Evolutionary conservation across 441 rosid genomes (phyloP), one percentile per base, ranked within the genome.

Genomic region (Brassica hybrid): DNA sequence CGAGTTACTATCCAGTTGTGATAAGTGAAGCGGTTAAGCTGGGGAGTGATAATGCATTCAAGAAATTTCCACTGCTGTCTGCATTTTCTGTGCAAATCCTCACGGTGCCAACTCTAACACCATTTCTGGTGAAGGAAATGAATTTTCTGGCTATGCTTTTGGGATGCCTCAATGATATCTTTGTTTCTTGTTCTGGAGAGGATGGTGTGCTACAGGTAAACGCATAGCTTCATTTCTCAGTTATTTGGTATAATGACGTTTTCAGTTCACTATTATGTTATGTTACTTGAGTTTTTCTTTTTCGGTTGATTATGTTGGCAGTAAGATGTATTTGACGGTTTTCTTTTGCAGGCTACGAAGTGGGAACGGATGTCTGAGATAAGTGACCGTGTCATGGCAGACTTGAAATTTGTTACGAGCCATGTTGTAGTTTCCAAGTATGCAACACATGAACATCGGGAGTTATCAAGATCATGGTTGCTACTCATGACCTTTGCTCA

Each of bases 371-470:
- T 96, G 85, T 81, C 65, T 73, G 90, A 89, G 2, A 89, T 83
- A 59, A 88, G 90, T 59, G 76, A 83, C 6, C 98, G 98, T 65
- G 94, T 96, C 25, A 82, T 87, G 76, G 92, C 87, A 76, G 98
- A 96, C 88, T 85, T 94, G 80, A 90, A 88, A 74, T 90, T 93
- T 86, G 98, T 88, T 70, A 83, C 85, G 91, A 94, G 98, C 86
- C 97, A 94, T 82, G 84, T 69, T 73, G 83, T 74, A 36, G 95
- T 96, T 65, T 86, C 91, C 75, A 91, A 85, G 85, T 90, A 86
- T 83, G 87, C 88, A 74, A 85, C 84, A 79, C 83, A 84, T 74
- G 92, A 84, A 66, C 90, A 84, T 63, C 88, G 74, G 78, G 95
- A 88, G 74, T 81, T 91, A 62, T 78, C 88, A 69, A 86, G 84